These are phyloP conservation scores for Cucurbita moschata DNA, from an alignment of 306 rosid genomes.

Conservation along the genomic window DNA sequence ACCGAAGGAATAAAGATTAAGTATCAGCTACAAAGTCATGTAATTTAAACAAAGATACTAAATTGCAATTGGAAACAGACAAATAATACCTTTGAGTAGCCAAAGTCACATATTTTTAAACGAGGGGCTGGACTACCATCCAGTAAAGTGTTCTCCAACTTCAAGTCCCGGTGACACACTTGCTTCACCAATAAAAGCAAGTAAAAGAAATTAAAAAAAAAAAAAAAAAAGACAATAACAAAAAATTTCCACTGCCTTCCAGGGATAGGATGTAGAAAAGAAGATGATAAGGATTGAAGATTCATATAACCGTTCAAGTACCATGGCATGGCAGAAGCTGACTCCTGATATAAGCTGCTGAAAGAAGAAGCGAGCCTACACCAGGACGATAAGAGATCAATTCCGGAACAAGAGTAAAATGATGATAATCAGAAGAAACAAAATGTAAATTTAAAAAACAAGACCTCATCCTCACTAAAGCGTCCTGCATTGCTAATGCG, in stretches of 20 bases:
- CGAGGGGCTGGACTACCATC: constrained; percentile 84
- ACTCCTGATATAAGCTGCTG: constrained; percentile 97
- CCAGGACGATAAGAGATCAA: constrained; percentile 9
- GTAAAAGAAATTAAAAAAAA: background rate
- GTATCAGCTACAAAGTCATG: background rate
- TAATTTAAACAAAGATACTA: background rate
- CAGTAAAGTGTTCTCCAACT: constrained; percentile 84
- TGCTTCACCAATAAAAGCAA: constrained; percentile 44
- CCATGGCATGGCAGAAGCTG: constrained; percentile 90
- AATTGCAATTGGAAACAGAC: constrained; percentile 1
- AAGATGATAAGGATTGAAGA: background rate
- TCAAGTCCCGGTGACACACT: constrained; percentile 94
- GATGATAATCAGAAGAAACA: background rate
- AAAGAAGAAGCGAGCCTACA: constrained; percentile 94
- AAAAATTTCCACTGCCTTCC: background rate
- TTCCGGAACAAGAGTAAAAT: background rate
- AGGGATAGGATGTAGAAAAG: background rate
- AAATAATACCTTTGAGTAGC: constrained; percentile 66
- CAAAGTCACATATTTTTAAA: constrained; percentile 92
- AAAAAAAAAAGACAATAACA: background rate
- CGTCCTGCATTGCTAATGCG: constrained; percentile 65
- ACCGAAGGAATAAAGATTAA: background rate
- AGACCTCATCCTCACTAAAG: constrained; percentile 82
- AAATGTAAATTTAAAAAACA: background rate
- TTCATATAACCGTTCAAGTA: constrained; percentile 16